Percentiles rank a stretch among this genome's conserved stretches.
phyloP scores from a whole-genome alignment of 257 asterid species.

The Pogostemon cablin region DNA sequence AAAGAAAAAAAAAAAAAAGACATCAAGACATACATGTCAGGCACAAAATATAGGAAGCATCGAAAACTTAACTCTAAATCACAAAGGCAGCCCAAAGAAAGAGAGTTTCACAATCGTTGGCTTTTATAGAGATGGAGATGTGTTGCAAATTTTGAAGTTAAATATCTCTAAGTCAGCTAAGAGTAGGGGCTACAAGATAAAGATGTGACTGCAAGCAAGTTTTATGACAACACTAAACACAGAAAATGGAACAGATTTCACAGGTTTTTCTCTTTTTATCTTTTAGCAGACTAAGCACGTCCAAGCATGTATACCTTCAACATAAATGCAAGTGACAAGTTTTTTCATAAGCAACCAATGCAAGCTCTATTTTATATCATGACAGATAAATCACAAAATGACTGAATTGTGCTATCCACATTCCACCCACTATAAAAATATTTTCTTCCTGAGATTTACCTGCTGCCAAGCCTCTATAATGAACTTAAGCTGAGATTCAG shows the following conservation, averaged over 20 bases:
- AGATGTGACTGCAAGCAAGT: neutral
- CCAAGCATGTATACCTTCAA: conserved; percentile 20
- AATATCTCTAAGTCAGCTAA: conserved; percentile 2
- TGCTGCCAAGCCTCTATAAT: conserved; percentile 96
- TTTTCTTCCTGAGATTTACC: conserved; percentile 45
- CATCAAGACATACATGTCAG: neutral
- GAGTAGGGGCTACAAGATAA: conserved; percentile 15
- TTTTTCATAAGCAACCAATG: neutral
- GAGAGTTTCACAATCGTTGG: neutral
- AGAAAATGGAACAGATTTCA: neutral
- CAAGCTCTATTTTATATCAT: conserved; percentile 14
- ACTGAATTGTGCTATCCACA: conserved; percentile 15
- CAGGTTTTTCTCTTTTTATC: neutral
- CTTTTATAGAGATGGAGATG: neutral
- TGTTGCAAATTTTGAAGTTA: conserved; percentile 5
- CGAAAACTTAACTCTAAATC: neutral
- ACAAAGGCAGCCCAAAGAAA: neutral
- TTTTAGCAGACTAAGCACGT: conserved; percentile 14
- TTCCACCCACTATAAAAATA: neutral
- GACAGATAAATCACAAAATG: conserved; percentile 15
- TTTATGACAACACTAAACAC: neutral
- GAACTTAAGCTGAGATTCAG: conserved; percentile 96
- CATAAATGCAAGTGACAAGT: conserved; percentile 1
- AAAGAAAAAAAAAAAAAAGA: neutral
- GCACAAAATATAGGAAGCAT: conserved; percentile 9